Evolutionary conservation across 352 stramenopile genomes (phyloP).

Genomic region (Phytophthora vignae): DNA sequence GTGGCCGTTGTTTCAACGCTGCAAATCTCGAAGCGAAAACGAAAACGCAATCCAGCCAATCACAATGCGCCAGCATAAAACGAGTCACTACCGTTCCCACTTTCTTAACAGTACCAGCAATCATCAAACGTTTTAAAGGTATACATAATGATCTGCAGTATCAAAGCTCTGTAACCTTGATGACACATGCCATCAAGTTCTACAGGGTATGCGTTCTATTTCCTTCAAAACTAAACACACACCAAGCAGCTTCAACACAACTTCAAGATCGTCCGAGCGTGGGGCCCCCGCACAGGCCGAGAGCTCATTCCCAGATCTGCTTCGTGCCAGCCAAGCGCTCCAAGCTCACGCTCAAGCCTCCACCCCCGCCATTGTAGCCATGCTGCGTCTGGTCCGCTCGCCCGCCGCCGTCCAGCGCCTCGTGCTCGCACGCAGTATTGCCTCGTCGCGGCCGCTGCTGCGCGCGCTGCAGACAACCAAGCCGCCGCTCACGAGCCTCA

Average conservation of each 20-base stretch:
- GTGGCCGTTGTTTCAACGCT: neutral
- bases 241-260: conserved; percentile 10
- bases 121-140: neutral
- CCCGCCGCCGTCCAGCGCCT: conserved; percentile 11
- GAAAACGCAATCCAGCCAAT: neutral
- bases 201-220: neutral
- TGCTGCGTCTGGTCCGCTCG: conserved; percentile 32
- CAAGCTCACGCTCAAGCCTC: conserved; percentile 1
- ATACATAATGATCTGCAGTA: neutral
- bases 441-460: conserved; percentile 14
- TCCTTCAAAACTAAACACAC: neutral
- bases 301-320: conserved; percentile 25
- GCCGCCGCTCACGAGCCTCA: conserved; percentile 36
- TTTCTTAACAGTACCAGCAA: fast-evolving
- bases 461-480: conserved; percentile 16
- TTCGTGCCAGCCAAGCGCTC: neutral
- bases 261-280: conserved; percentile 27
- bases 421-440: conserved; percentile 15
- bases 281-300: neutral
- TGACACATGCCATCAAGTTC: neutral
- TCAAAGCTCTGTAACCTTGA: neutral
- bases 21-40: neutral
- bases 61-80: neutral
- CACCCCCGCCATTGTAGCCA: neutral
- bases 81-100: neutral